A percentile compares a stretch with the other conserved stretches of the same genome.
phyloP scores from a whole-genome alignment of 202 grass and related monocot species.

The Carex sylvatica region DNA sequence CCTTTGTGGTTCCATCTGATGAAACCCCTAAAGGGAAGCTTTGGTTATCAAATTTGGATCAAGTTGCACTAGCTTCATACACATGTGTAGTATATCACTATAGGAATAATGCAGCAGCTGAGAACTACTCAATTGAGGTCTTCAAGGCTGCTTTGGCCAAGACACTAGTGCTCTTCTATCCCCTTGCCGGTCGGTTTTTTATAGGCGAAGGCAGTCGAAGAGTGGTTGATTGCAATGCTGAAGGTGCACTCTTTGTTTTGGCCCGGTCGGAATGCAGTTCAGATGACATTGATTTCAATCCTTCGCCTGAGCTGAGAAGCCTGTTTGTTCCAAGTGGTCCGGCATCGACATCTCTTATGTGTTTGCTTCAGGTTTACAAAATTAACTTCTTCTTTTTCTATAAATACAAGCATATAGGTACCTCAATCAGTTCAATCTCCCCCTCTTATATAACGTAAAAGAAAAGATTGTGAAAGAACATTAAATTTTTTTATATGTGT shows the following conservation, averaged over 20 bases:
- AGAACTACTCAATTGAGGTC: constrained; percentile 30
- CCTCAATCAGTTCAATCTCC: too few species aligned
- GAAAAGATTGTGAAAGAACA: too few species aligned
- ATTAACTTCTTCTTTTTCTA: not conserved
- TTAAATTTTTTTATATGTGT: too few species aligned
- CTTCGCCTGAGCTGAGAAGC: constrained; percentile 38
- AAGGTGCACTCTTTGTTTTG: constrained; percentile 53
- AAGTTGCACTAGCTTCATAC: constrained; percentile 37
- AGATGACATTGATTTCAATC: constrained; percentile 45
- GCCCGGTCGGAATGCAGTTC: constrained; percentile 30
- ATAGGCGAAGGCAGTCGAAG: constrained; percentile 19
- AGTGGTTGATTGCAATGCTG: constrained; percentile 49
- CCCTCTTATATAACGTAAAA: too few species aligned
- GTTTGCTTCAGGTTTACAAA: constrained; percentile 49
- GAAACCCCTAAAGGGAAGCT: constrained; percentile 44
- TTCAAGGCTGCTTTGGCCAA: constrained; percentile 38
- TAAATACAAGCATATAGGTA: too few species aligned
- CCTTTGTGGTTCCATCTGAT: constrained; percentile 38
- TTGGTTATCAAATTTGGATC: constrained; percentile 68
- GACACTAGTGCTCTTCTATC: constrained; percentile 60
- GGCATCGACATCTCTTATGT: constrained; percentile 24
- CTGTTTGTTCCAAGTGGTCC: constrained; percentile 42
- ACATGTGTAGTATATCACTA: constrained; percentile 64
- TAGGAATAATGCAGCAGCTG: not conserved
- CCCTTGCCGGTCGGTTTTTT: constrained; percentile 52